Conservation (phyloP, 1,139 yeast genomes). For the Magnusiomyces paraingens region DNA sequence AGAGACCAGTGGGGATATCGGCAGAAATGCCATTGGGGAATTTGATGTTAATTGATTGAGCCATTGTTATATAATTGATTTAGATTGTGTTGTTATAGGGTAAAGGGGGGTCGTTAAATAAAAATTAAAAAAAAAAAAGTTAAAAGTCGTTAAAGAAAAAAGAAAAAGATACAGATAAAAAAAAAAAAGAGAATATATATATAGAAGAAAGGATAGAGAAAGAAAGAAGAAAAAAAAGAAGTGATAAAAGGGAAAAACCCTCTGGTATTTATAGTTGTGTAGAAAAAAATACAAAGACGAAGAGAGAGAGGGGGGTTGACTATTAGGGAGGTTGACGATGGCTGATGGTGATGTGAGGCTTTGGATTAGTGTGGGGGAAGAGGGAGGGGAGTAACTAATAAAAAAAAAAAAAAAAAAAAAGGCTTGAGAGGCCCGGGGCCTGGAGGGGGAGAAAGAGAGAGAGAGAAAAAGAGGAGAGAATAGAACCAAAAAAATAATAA, state of each 20-base stretch:
- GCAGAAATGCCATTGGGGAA: constrained; percentile 56
- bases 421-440: no score
- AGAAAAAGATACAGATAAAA: not conserved
- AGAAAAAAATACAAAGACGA: not conserved
- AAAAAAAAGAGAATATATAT: no score
- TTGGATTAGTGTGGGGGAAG: constrained; percentile 11
- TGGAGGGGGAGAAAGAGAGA: no score
- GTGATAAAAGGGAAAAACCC: not conserved
- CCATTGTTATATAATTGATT: not conserved
- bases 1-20: constrained; percentile 64
- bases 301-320: not conserved
- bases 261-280: not conserved
- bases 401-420: no score
- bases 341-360: not conserved
- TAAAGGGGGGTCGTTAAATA: not conserved
- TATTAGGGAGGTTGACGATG: not conserved
- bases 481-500: no score
- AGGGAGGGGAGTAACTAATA: no score
- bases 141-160: not conserved
- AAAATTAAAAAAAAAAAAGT: not conserved
- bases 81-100: not conserved
- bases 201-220: not conserved
- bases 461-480: no score
- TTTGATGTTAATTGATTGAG: constrained; percentile 36
- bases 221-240: not conserved